Evolutionary conservation across 2,329 filamentous ascomycete species (phyloP).

Genomic region (Polychaeton citri): DNA sequence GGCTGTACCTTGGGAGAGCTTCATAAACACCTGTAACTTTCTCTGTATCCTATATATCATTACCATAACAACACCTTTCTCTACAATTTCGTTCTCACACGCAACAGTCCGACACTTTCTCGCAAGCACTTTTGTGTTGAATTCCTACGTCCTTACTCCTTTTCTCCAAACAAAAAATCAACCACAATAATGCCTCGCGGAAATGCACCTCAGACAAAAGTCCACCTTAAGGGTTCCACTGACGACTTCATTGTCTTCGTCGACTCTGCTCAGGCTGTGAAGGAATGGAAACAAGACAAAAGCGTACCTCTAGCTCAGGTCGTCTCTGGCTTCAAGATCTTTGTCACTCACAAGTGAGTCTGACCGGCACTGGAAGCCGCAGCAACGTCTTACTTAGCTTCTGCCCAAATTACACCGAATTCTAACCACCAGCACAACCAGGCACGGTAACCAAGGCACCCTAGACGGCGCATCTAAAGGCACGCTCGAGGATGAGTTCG

Average conservation of each 20-base stretch:
- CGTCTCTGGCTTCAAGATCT: slow-evolving; percentile 77
- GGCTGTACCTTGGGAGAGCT: no score
- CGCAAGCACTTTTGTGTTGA: no score
- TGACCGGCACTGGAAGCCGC: no score
- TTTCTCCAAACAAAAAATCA: neutral
- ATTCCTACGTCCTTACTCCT: neutral
- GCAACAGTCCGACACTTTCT: neutral
- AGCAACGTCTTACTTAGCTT: no score
- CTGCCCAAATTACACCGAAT: no score
- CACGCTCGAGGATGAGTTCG: slow-evolving; percentile 74
- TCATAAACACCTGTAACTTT: no score
- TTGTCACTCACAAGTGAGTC: slow-evolving; percentile 74
- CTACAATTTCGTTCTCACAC: no score
- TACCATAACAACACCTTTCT: no score
- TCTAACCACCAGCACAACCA: slow-evolving; percentile 29
- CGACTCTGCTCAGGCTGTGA: slow-evolving; percentile 47
- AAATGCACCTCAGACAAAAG: slow-evolving; percentile 57
- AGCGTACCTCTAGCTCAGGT: slow-evolving; percentile 72
- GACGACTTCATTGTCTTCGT: slow-evolving; percentile 59
- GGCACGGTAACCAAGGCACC: slow-evolving; percentile 74
- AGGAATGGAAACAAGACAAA: slow-evolving; percentile 74
- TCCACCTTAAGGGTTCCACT: slow-evolving; percentile 68
- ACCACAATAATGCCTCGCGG: slow-evolving; percentile 37
- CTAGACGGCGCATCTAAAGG: slow-evolving; percentile 63
- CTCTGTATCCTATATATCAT: no score